These are phyloP conservation scores for Aphanocladium album DNA, from an alignment of 2,329 filamentous ascomycete species.

Conservation along the genomic window DNA sequence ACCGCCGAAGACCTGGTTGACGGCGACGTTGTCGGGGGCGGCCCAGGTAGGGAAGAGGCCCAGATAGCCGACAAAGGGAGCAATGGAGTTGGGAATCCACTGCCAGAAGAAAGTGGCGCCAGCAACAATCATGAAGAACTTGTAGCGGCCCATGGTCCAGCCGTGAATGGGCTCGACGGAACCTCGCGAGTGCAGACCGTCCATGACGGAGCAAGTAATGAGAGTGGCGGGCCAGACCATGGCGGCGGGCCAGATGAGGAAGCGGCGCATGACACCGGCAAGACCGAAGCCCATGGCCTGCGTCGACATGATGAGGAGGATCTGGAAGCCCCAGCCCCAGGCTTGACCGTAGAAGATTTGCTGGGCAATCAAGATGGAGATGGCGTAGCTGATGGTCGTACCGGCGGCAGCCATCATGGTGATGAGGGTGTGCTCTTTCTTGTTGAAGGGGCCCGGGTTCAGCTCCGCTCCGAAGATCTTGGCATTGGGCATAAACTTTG, in stretches of 20 bases:
- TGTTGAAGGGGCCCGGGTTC: conserved; percentile 39
- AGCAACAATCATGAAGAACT: conserved; percentile 51
- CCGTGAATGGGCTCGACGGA: conserved; percentile 48
- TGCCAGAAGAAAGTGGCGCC: conserved; percentile 50
- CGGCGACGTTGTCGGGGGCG: conserved; percentile 43
- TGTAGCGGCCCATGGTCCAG: conserved; percentile 54
- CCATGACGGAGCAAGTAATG: conserved; percentile 58
- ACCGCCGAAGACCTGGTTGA: conserved; percentile 52
- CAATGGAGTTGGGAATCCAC: conserved; percentile 54
- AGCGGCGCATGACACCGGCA: conserved; percentile 53
- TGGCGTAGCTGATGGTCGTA: conserved; percentile 29
- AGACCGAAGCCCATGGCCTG: conserved; percentile 60
- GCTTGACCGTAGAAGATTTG: conserved; percentile 46
- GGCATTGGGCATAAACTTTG: conserved; percentile 27
- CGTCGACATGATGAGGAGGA: conserved; percentile 55
- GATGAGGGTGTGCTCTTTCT: conserved; percentile 46
- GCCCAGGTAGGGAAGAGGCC: conserved; percentile 47
- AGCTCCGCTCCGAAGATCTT: conserved; percentile 27
- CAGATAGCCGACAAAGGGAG: conserved; percentile 53
- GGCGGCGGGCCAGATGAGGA: conserved; percentile 55
- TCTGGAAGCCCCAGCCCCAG: conserved; percentile 54
- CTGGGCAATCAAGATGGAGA: conserved; percentile 37
- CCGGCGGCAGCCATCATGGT: conserved; percentile 38
- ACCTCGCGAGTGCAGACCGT: conserved; percentile 58
- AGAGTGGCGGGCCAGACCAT: conserved; percentile 61